Evolutionary conservation across 2,329 filamentous ascomycete species (phyloP).

Genomic region (Claviceps sp.): DNA sequence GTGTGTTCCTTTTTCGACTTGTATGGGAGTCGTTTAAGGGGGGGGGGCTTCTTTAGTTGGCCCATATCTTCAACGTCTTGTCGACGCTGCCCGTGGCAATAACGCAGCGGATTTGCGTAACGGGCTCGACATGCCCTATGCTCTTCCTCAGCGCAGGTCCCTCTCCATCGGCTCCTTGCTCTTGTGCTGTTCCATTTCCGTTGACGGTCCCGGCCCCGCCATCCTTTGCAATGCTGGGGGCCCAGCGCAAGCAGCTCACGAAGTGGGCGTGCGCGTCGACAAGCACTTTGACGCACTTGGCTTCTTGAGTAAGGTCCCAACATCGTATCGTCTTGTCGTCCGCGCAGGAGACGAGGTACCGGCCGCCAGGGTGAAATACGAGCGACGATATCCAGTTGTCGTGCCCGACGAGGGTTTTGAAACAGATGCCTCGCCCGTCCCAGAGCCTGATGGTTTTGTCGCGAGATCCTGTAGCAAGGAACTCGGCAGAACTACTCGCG

Average conservation of each 20-base stretch:
- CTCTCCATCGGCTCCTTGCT: constrained; percentile 14
- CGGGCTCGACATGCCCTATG: constrained; percentile 21
- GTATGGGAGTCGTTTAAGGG: no score
- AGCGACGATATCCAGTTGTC: constrained; percentile 88
- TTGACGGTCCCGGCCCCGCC: constrained; percentile 3
- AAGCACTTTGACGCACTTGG: constrained; percentile 75
- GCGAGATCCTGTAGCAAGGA: constrained; percentile 74
- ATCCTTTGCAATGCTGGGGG: constrained; percentile 36
- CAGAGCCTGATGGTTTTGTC: constrained; percentile 87
- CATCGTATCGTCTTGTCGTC: constrained; percentile 89
- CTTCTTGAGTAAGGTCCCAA: constrained; percentile 87
- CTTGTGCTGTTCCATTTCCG: constrained; percentile 2
- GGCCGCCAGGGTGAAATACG: constrained; percentile 83
- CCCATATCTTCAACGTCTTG: constrained; percentile 66
- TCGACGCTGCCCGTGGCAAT: constrained; percentile 83
- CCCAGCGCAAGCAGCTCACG: constrained; percentile 78
- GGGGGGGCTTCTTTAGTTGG: constrained; percentile 25
- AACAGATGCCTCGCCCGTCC: constrained; percentile 71
- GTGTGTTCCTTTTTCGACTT: not conserved
- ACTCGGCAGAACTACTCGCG: constrained; percentile 64
- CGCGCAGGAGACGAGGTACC: constrained; percentile 71
- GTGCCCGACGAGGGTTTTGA: constrained; percentile 76
- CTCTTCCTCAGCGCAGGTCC: constrained; percentile 35
- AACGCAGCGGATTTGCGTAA: constrained; percentile 64
- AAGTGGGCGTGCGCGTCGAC: constrained; percentile 71